phyloP scores from a whole-genome alignment of 78 protist species.

The Dictyostelium citrinum region DNA sequence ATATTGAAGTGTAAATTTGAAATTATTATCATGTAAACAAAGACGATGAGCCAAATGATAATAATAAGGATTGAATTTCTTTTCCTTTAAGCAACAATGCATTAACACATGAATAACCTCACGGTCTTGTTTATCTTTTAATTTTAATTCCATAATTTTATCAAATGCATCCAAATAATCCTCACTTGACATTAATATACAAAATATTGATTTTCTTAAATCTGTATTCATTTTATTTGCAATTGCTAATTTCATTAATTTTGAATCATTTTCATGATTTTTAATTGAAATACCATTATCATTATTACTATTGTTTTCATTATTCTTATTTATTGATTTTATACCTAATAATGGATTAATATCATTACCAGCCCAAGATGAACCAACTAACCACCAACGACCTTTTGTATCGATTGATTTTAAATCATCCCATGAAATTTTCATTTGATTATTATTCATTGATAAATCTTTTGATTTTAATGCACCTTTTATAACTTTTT shows the following conservation, averaged over 20 bases:
- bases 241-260: conserved; percentile 31
- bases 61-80: conserved; percentile 78
- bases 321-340: background rate
- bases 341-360: conserved; percentile 3
- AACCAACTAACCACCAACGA: conserved; percentile 81
- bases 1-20: conserved; percentile 37
- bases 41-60: conserved; percentile 23
- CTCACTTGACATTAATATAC: conserved; percentile 73
- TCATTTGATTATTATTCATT: conserved; percentile 3
- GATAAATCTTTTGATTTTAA: conserved; percentile 25
- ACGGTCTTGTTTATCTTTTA: conserved; percentile 69
- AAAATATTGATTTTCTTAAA: conserved; percentile 55
- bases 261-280: background rate
- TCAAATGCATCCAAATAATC: conserved; percentile 74
- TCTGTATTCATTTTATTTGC: conserved; percentile 71
- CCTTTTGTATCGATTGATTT: conserved; percentile 23
- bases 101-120: conserved; percentile 55
- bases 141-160: conserved; percentile 33
- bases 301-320: background rate
- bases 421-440: conserved; percentile 28
- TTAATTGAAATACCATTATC: background rate
- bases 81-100: conserved; percentile 77
- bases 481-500: conserved; percentile 33
- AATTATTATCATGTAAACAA: conserved; percentile 19
- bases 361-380: conserved; percentile 72